These are phyloP conservation scores for Gossypium arboreum DNA, from an alignment of 345 rosid species.

Conservation along the genomic window DNA sequence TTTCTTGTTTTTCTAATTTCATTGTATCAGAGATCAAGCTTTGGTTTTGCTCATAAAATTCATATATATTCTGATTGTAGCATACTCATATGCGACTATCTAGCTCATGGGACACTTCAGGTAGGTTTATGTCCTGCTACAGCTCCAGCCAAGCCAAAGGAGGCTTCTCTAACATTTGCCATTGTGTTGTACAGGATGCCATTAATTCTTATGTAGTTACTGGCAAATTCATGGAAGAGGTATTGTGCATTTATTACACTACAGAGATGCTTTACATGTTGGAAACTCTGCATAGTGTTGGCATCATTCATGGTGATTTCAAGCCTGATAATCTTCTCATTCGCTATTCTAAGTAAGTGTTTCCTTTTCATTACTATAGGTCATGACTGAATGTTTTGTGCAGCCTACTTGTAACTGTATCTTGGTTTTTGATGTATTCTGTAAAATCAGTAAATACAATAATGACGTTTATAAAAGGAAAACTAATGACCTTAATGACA, in stretches of 20 bases:
- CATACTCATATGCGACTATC: constrained; percentile 75
- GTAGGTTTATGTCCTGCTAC: constrained; percentile 28
- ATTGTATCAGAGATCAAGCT: constrained; percentile 68
- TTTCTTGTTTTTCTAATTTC: constrained; percentile 19
- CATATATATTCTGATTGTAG: constrained; percentile 72
- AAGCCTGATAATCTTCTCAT: constrained; percentile 89
- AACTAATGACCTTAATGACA: background rate
- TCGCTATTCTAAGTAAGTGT: constrained; percentile 67
- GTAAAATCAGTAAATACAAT: background rate
- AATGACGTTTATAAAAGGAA: background rate
- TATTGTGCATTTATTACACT: constrained; percentile 83
- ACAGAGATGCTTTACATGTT: constrained; percentile 83
- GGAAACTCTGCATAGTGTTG: constrained; percentile 77
- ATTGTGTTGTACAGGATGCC: constrained; percentile 59
- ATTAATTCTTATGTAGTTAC: constrained; percentile 69
- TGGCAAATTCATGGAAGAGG: constrained; percentile 89
- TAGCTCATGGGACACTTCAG: constrained; percentile 87
- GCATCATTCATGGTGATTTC: constrained; percentile 96
- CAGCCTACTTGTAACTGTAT: background rate
- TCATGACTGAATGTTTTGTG: background rate
- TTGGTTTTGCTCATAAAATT: constrained; percentile 72
- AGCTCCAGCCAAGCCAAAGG: background rate
- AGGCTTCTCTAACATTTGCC: constrained; percentile 6
- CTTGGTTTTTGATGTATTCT: background rate
- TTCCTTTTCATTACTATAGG: background rate